Evolutionary conservation across 352 stramenopile genomes (phyloP).

Genomic region (Phytophthora quininea): DNA sequence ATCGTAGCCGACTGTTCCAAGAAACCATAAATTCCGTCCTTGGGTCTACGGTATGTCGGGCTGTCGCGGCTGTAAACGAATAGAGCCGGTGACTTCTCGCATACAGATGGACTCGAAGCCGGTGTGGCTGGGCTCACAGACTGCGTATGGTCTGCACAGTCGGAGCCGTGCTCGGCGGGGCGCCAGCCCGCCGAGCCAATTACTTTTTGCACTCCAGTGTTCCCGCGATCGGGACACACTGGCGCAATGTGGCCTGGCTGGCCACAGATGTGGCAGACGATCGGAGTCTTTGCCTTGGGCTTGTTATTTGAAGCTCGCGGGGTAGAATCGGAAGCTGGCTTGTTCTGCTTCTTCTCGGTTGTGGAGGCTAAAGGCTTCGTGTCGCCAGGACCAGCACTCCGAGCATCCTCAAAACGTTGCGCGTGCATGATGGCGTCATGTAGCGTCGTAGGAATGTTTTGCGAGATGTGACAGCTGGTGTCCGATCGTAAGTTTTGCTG

Average conservation of each 20-base stretch:
- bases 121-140: background rate
- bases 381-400: conserved; percentile 6
- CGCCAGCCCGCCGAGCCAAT: conserved; percentile 3
- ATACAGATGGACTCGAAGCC: background rate
- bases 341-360: background rate
- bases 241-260: background rate
- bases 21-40: background rate
- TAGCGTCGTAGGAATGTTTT: conserved; percentile 1
- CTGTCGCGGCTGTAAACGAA: background rate
- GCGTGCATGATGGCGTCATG: conserved; percentile 5
- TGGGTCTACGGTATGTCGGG: background rate
- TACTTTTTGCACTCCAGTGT: background rate
- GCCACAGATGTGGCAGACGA: background rate
- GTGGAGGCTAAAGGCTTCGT: background rate
- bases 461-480: background rate
- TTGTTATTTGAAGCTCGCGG: background rate
- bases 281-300: background rate
- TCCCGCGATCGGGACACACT: background rate
- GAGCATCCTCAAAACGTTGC: conserved; percentile 4
- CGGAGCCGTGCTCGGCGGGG: conserved; percentile 5
- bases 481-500: conserved; percentile 2
- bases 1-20: background rate
- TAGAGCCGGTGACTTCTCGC: background rate
- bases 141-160: background rate
- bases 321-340: background rate